Evolutionary conservation across 1,284 basidiomycete species (phyloP), one percentile per base, ranked within the genome.

Genomic region (Moesziomyces sp.): DNA sequence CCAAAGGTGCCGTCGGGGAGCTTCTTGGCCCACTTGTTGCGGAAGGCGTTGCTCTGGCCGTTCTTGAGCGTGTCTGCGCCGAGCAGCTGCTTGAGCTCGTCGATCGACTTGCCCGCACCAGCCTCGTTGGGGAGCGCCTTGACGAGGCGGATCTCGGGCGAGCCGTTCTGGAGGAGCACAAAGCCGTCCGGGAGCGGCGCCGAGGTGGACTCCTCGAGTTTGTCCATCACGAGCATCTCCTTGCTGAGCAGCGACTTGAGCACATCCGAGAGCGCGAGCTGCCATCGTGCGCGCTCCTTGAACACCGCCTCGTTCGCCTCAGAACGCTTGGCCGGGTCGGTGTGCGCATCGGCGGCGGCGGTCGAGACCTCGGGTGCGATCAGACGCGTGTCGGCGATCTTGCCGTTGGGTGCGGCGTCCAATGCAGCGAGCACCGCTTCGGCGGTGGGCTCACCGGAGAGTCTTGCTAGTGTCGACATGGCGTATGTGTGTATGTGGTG

Each of bases 21-120:
- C 85, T 98, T 98, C 30, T 88, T 88, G 74, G 98, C 94, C 95
- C 97, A 99, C 75, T 92, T 93, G 82, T 93, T 96, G 87, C 95
- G 97, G 89, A 99, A 97, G 23, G 96, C 97, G 72, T 92, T 90
- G 28, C 91, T 91, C 85, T 99, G 97, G 3, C 97, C 97, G 68
- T 84, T 76, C 69, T 82, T 83, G 50, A 84, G 79, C 21, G 68
- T 71, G 38, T 82, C 83, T 5, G 79, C 80, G 8, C 82, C 82
- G n/a, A 84, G 63, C 24, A 60, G 58, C 24, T 69, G 60, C 56
- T 77, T 71, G 54, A 83, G 76, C 35, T 81, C 76, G 21, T 71
- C 66, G 55, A 78, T 75, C 30, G 70, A 59, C 46, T 64, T 74
- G 46, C 81, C 82, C 21, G 74, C 64, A 9, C 70, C 68, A 6